Evolutionary conservation across 2,329 filamentous ascomycete genomes (phyloP), one percentile per base, ranked within the genome.

Genomic region (Sphaerulina populicola): DNA sequence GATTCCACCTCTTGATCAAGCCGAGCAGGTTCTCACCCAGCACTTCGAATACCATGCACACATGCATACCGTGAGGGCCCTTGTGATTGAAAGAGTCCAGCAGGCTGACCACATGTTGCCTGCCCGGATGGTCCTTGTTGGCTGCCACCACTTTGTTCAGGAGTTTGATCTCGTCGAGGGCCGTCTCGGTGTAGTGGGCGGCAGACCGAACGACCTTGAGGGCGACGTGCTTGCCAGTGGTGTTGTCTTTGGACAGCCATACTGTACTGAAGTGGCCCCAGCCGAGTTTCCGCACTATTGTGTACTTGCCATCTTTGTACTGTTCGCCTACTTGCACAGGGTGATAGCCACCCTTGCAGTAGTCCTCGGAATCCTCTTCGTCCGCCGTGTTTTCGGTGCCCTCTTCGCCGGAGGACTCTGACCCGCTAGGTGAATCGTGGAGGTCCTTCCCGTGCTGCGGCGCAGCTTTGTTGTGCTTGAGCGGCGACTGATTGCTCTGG

Each of bases 241-340:
- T 81, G 65, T 94, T 95, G 74, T 97, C 91, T 69, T 86, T 74
- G 73, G 81, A 83, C 57, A 84, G 71, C 81, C 81, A 97, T 61
- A 97, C 91, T 31, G 91, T 98, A n/a, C 91, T 96, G 74, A 97
- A 98, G 68, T 97, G 91, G 57, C 93, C 93, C 91, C 91, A 97
- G 61, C 91, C 91, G 47, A 97, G 78, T 76, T 97, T 97, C 72
- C 90, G 86, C 69, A 97, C 86, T 52, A 97, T 83, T 12, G 90
- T 93, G 73, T 98, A 98, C 73, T 88, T 91, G 62, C 88, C 90
- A 69, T 97, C 88, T 70, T 97, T 97, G 79, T 96, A 97, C 66
- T 89, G 86, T 73, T 98, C 93, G 63, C 93, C 93, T 54, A 97
- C 85, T 63, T 82, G 79, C 44, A 98, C 93, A 2, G 93, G 93